Conservation (phyloP, 2,329 filamentous ascomycete genomes). For the Ceratocystis smalleyi region DNA sequence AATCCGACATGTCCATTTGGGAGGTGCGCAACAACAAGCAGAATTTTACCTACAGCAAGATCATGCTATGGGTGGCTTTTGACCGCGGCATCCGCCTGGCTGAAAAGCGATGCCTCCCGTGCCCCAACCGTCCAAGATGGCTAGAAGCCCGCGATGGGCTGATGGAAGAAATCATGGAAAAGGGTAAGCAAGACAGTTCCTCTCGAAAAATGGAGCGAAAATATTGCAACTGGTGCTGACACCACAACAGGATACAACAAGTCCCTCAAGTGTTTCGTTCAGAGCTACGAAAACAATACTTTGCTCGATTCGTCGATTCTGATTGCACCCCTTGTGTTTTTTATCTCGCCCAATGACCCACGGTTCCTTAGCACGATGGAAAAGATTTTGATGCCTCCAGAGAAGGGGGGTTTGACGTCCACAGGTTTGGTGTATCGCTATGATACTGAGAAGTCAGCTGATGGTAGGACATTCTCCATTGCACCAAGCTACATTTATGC, state of each 20-base stretch:
- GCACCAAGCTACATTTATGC: neutral
- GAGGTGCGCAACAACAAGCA: slow-evolving; percentile 62
- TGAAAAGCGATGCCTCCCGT: slow-evolving; percentile 61
- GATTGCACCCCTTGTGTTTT: slow-evolving; percentile 65
- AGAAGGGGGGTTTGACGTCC: slow-evolving; percentile 60
- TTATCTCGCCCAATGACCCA: slow-evolving; percentile 62
- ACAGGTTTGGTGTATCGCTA: slow-evolving; percentile 64
- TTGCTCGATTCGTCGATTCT: slow-evolving; percentile 59
- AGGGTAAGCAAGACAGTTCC: slow-evolving; percentile 27
- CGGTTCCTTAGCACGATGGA: slow-evolving; percentile 59
- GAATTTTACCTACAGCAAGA: slow-evolving; percentile 66
- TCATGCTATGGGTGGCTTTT: slow-evolving; percentile 72
- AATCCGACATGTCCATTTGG: slow-evolving; percentile 72
- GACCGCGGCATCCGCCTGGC: slow-evolving; percentile 58
- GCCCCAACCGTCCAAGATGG: slow-evolving; percentile 54
- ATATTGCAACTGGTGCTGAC: neutral
- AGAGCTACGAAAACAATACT: slow-evolving; percentile 58
- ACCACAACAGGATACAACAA: slow-evolving; percentile 45
- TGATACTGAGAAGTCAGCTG: slow-evolving; percentile 50
- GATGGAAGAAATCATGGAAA: slow-evolving; percentile 65
- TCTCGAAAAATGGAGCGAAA: neutral
- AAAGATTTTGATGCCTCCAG: slow-evolving; percentile 52
- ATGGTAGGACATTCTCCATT: slow-evolving; percentile 35
- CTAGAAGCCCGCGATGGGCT: slow-evolving; percentile 48
- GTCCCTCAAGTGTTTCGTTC: slow-evolving; percentile 53